Conservation (phyloP, 768 basidiomycete species). For the Boletus tomentosulus region DNA sequence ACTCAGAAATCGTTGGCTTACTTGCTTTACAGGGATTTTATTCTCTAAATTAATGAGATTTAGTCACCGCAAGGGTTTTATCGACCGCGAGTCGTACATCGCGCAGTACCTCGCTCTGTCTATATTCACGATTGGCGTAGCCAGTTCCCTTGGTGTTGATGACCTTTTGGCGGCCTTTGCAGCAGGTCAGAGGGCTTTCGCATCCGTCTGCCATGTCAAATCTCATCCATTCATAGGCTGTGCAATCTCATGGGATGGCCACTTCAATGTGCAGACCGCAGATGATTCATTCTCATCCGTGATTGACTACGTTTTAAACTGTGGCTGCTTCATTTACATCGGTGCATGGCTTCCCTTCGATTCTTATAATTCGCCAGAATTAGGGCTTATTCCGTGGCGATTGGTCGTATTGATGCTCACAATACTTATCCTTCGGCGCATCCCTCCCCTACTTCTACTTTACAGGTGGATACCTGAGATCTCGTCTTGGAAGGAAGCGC, state of each 20-base stretch:
- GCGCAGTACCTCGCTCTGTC: slow-evolving; percentile 78
- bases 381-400: slow-evolving; percentile 68
- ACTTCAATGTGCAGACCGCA: slow-evolving; percentile 77
- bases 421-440: slow-evolving; percentile 72
- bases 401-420: slow-evolving; percentile 62
- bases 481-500: slow-evolving; percentile 74
- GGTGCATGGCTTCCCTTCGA: slow-evolving; percentile 84
- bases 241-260: slow-evolving; percentile 89
- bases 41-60: slow-evolving; percentile 75
- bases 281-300: slow-evolving; percentile 87
- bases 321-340: slow-evolving; percentile 75
- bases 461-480: slow-evolving; percentile 90
- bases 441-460: slow-evolving; percentile 72
- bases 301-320: slow-evolving; percentile 83
- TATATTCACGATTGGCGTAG: slow-evolving; percentile 73
- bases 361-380: slow-evolving; percentile 48
- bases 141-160: slow-evolving; percentile 77
- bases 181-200: slow-evolving; percentile 45
- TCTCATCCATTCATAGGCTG: slow-evolving; percentile 47
- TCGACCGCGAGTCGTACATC: slow-evolving; percentile 82
- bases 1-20: background rate
- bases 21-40: slow-evolving; percentile 43
- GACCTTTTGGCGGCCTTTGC: slow-evolving; percentile 90
- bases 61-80: slow-evolving; percentile 55
- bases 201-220: background rate